Evolutionary conservation across 345 rosid species (phyloP), one percentile per base, ranked within the genome.

Genomic region (Moricandia moricandioides): DNA sequence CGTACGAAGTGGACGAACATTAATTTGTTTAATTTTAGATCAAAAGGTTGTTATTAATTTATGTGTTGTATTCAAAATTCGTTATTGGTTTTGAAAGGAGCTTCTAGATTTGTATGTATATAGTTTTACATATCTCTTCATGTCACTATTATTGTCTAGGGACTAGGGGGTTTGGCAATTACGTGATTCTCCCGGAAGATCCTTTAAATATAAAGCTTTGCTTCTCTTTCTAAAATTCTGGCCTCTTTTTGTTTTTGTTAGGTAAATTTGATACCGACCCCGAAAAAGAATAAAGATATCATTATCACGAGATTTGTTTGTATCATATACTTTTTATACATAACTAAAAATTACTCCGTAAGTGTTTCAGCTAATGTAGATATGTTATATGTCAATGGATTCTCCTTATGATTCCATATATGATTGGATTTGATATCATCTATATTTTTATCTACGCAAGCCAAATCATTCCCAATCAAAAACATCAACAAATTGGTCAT

Each of bases 101-200:
- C 47, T 39, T 39, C 47, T 39, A 39, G n/a, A 39, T 39, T 39
- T 39, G 47, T 39, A 39, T 33, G 37, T 33, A 33, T 33, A 33
- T 11, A 39, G 47, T 39, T 39, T 39, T 39, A 12, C 12, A 43
- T 4, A 6, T 43, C 6, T 43, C 49, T 45, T 52, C 45, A 10
- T 77, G 54, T 77, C 60, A 64, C 60, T 56, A 21, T 56, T 65
- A 55, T 57, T 57, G 71, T 78, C 57, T 71, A 66, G 77, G 79
- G 60, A 54, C 37, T 76, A 69, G 75, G 70, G 59, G 58, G 68
- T 80, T 76, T 70, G 76, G 82, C 81, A 73, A 70, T 80, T 78
- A 80, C 79, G 71, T 82, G 71, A 80, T 82, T 59, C 83, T 66
- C 69, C 55, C 77, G 79, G 69, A 68, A 66, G 27, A 76, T 80